Conservation (phyloP, 305 asterid genomes). For the Ilex paraguariensis region DNA sequence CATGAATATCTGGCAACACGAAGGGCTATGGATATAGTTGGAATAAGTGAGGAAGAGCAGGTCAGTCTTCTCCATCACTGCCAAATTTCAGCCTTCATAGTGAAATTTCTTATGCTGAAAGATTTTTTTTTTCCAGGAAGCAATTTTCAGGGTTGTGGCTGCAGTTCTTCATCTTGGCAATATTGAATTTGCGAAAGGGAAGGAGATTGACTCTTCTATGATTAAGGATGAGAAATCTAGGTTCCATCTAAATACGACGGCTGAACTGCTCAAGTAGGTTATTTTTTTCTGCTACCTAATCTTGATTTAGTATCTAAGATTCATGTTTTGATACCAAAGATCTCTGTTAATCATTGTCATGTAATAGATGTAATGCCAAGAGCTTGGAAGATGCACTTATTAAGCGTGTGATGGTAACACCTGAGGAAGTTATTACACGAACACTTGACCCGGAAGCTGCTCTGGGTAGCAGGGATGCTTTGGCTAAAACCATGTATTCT, state of each 20-base stretch:
- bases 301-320: neutral
- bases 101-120: constrained; percentile 2
- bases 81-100: neutral
- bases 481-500: constrained; percentile 74
- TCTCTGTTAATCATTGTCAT: constrained; percentile 1
- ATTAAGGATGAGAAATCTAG: constrained; percentile 63
- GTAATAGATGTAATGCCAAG: constrained; percentile 51
- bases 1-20: constrained; percentile 28
- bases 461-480: constrained; percentile 67
- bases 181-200: constrained; percentile 59
- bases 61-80: constrained; percentile 11
- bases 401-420: constrained; percentile 89
- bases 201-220: constrained; percentile 63
- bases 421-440: constrained; percentile 77
- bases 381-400: constrained; percentile 69
- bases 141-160: constrained; percentile 80
- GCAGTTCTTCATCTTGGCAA: constrained; percentile 87
- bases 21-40: constrained; percentile 36
- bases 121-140: constrained; percentile 45
- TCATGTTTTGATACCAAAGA: neutral
- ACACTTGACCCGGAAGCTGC: constrained; percentile 79
- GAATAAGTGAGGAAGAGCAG: constrained; percentile 28
- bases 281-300: neutral
- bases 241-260: constrained; percentile 62
- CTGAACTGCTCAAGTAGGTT: constrained; percentile 67